phyloP scores from a whole-genome alignment of 495 filamentous ascomycete species.

The Cryomyces antarcticus region DNA sequence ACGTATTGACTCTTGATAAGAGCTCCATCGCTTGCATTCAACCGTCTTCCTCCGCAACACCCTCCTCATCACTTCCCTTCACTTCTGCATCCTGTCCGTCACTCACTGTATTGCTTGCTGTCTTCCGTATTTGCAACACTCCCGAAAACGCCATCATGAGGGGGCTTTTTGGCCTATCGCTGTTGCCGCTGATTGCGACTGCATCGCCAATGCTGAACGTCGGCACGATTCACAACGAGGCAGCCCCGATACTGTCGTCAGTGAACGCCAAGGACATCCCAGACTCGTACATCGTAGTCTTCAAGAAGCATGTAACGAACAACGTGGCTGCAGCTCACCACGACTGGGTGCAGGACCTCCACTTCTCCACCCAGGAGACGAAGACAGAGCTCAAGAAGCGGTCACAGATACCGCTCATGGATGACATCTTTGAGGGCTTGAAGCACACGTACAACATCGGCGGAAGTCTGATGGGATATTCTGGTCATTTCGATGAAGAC shows the following conservation, averaged over 20 bases:
- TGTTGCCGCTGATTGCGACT: slow-evolving; percentile 44
- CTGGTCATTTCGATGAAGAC: slow-evolving; percentile 86
- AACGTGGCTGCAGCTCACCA: slow-evolving; percentile 55
- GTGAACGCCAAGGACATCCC: slow-evolving; percentile 54
- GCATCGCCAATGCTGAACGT: slow-evolving; percentile 56
- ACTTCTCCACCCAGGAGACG: slow-evolving; percentile 32
- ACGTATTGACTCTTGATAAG: no score
- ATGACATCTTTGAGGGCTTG: slow-evolving; percentile 59
- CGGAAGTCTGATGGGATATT: slow-evolving; percentile 67
- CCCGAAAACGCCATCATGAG: slow-evolving; percentile 40
- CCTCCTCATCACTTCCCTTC: not conserved
- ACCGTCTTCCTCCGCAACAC: slow-evolving; percentile 10
- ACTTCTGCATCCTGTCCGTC: slow-evolving; percentile 2
- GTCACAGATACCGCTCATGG: slow-evolving; percentile 49
- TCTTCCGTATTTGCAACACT: slow-evolving; percentile 4
- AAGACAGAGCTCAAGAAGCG: slow-evolving; percentile 78
- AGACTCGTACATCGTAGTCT: slow-evolving; percentile 91
- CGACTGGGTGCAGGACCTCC: slow-evolving; percentile 78
- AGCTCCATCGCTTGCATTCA: no score
- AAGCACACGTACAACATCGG: slow-evolving; percentile 93
- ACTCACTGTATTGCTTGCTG: slow-evolving; percentile 3
- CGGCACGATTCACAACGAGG: slow-evolving; percentile 65
- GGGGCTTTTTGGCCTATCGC: slow-evolving; percentile 41
- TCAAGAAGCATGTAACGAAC: slow-evolving; percentile 80
- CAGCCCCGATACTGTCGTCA: slow-evolving; percentile 75